Base-by-base conservation (phyloP, 2,329 filamentous ascomycete genomes). In the Fusarium newnesense region DNA sequence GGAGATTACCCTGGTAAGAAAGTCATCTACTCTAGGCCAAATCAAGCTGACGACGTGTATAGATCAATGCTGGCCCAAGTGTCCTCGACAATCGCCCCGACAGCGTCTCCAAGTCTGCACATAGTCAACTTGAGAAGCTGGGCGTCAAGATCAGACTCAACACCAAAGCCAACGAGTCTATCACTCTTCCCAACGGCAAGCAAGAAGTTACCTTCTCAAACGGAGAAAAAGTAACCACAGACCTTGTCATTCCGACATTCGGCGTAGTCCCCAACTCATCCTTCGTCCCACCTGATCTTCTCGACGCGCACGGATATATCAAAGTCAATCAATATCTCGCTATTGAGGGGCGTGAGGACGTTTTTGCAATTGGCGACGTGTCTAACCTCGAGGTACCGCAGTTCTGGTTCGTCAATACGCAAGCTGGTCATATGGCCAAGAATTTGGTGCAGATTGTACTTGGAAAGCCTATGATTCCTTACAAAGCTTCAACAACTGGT, bases 181-280 rank as follows among this genome's bases (percentile, higher is more conserved):
- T 46, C 3, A 32, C 26, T 8, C 52, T 59, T 4, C 52, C 39
- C 1, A 24, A 44, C 2, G 59, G 59, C 11, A 61, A 37, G 16
- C 30, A 58, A 37, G 21, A 61, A n/a, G 26, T 58, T 6, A 44
- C 12, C 2, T 24, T 61, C n/a, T 32, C 50, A 2, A 12, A 24
- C 2, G 50, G 50, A 10, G 32, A 61, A 11, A 46, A 21, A 2
- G 13, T 19, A 7, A 26, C 37, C 0, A 28, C 18, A 32, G 52
- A 62, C 18, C 40, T 62, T 16, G 32, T 59, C 21, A 59, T 62
- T 46, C 60, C 40, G 16, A 62, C 60, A 1, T 62, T 62, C 26
- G 52, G 60, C 4, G 32, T 57, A 1, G 7, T 28, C 2, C 52
- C 60, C 10, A 62, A 46, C 21, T 59, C 52, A 21, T 46, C 34